Base-by-base conservation (phyloP, 2,329 filamentous ascomycete species). In the Exophiala aquamarina region DNA sequence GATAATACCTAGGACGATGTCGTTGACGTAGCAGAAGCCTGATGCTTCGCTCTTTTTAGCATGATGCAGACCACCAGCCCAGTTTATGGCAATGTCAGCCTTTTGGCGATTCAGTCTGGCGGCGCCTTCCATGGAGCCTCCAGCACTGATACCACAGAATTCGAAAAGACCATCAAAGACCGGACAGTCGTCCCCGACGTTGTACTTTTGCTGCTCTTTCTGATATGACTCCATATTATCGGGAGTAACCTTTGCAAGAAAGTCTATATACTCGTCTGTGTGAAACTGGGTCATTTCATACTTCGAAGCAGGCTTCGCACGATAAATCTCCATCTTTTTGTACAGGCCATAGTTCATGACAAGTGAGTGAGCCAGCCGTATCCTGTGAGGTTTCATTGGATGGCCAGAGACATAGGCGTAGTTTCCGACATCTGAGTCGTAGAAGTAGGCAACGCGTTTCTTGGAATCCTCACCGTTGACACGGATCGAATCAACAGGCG, bases 21-120 rank as follows among this genome's bases (percentile, higher is more conserved):
- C 81, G 68, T 98, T 98, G 72, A 97, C 92, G 69, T 98, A 98
- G 71, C 93, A 98, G 68, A 98, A 98, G 0, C 93, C 93, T 37
- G 88, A 93, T 1, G 93, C 92, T 70, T 95, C 90, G 47, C 87
- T 86, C 66, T 92, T 93, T 69, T 97, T 96, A 31, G 93, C 93
- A 64, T 98, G 93, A 68, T 98, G 93, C 32, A 98, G 80, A 34
- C 93, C 93, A 46, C 93, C 93, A 19, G 91, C 92, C 93, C 93
- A 98, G 60, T 95, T 94, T 46, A 73, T 64, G 9, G 82, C 81
- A 49, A 86, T 77, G 58, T 86, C 83, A 61, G 82, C 86, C 62
- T 86, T 86, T 38, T 79, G 79, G 47, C 82, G 70, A 59, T 85
- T 86, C 57, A 86, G 66, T 42, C 82, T 74, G n/a, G 82, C 82